Evolutionary conservation across 441 rosid species (phyloP).

Genomic region (Mallotus repandus): DNA sequence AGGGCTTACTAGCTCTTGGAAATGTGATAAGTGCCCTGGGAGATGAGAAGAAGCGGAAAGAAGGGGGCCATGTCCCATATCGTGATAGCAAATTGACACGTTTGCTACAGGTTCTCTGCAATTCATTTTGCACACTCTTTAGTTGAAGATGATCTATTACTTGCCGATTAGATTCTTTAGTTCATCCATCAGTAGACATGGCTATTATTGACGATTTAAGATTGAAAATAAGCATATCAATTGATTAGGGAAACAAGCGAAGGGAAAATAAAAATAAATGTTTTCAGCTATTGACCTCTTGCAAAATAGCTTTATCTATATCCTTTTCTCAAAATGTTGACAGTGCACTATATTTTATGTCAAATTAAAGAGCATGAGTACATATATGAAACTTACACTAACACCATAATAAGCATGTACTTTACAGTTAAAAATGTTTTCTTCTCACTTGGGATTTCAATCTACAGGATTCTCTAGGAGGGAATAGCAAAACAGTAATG

Average conservation of each 20-base stretch:
- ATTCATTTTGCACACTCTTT: neutral
- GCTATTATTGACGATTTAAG: neutral
- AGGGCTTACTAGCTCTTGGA: slow-evolving; percentile 91
- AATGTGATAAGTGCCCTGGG: slow-evolving; percentile 97
- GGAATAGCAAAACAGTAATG: slow-evolving; percentile 98
- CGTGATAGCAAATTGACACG: slow-evolving; percentile 99
- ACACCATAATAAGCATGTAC: neutral
- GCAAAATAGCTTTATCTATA: neutral
- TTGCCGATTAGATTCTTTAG: too few relatives aligned
- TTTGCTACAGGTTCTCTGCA: slow-evolving; percentile 63
- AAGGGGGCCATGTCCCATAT: slow-evolving; percentile 95
- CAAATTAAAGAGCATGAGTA: neutral
- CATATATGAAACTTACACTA: neutral
- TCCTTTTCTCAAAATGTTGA: neutral
- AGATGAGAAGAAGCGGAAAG: slow-evolving; percentile 91
- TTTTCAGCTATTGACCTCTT: neutral
- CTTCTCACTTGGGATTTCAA: slow-evolving; percentile 20
- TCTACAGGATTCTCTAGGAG: slow-evolving; percentile 90
- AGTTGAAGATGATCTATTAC: too few relatives aligned
- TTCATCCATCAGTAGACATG: neutral
- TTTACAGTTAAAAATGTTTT: neutral
- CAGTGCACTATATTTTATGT: neutral
- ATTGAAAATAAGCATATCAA: too few relatives aligned
- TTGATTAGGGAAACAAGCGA: too few relatives aligned
- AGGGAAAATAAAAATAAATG: too few relatives aligned